A percentile compares a stretch with the other conserved stretches of the same genome.
phyloP scores from a whole-genome alignment of 116 monocot species.

The Trichopus zeylanicus region DNA sequence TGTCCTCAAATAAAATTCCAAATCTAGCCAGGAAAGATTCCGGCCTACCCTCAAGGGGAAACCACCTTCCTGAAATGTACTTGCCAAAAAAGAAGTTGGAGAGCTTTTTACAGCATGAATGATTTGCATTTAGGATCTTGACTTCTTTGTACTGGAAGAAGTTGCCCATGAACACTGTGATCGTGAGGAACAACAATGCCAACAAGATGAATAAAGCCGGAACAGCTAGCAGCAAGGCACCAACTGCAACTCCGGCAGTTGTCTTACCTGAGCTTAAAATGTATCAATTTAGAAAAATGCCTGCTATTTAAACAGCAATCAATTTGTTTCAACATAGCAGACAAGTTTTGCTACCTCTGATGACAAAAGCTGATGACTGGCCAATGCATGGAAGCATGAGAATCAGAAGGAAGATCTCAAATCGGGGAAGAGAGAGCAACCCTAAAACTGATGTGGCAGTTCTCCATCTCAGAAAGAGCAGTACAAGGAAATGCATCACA shows the following conservation, averaged over 20 bases:
- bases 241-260: neutral
- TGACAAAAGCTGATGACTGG: conserved; percentile 6
- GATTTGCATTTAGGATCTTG: neutral
- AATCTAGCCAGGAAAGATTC: neutral
- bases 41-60: neutral
- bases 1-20: conserved; percentile 6
- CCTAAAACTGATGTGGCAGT: conserved; percentile 4
- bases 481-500: conserved; percentile 6
- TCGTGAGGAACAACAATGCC: neutral
- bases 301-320: no score
- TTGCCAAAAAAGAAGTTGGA: conserved; percentile 1
- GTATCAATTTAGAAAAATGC: neutral
- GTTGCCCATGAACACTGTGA: neutral
- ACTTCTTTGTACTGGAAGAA: conserved; percentile 9
- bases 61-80: conserved; percentile 1
- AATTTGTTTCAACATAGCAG: neutral
- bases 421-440: neutral
- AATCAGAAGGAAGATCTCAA: conserved; percentile 4
- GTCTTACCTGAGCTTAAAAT: conserved; percentile 1
- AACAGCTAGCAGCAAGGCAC: neutral
- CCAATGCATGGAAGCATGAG: conserved; percentile 13
- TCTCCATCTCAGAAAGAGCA: conserved; percentile 7
- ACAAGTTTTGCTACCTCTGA: neutral
- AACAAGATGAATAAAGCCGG: conserved; percentile 2
- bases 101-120: neutral